phyloP scores from a whole-genome alignment of 176 grass and related monocot genomes.

The Oryza officinalis region DNA sequence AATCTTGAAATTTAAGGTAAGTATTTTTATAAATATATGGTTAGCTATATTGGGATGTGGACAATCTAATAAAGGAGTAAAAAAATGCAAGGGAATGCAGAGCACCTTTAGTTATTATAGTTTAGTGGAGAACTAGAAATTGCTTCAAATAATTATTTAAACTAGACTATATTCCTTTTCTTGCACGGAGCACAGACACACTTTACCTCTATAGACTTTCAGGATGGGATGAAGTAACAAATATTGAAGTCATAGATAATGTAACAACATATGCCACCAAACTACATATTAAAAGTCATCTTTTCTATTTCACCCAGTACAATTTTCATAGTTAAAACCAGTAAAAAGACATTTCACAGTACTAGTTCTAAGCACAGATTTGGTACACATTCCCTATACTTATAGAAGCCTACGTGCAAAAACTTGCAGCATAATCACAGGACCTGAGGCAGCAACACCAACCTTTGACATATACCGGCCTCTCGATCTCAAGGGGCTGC shows the following conservation, averaged over 20 bases:
- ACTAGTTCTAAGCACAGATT: constrained; percentile 12
- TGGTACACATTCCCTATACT: constrained; percentile 20
- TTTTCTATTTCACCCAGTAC: constrained; percentile 13
- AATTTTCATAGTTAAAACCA: not conserved
- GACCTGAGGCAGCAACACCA: constrained; percentile 27
- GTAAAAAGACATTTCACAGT: not conserved
- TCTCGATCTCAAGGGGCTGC: constrained; percentile 53
- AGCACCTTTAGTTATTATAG: not conserved
- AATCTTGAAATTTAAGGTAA: constrained; percentile 27
- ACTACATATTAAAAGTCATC: not conserved
- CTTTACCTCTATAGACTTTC: not conserved
- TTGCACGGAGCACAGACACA: not conserved
- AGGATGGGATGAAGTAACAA: constrained; percentile 13
- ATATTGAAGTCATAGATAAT: not conserved
- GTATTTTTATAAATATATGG: not conserved
- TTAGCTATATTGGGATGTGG: not conserved
- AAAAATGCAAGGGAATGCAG: not conserved
- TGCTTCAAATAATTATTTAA: constrained; percentile 8
- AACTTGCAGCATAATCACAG: constrained; percentile 21
- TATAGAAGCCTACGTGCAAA: constrained; percentile 8
- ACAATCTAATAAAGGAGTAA: not conserved
- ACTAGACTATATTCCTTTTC: constrained; percentile 16
- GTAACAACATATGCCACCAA: constrained; percentile 24
- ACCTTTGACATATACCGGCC: constrained; percentile 91
- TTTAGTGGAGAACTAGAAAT: constrained; percentile 8